phyloP scores from a whole-genome alignment of 805 yeast genomes.

The Hanseniaspora pseudoguilliermondii region DNA sequence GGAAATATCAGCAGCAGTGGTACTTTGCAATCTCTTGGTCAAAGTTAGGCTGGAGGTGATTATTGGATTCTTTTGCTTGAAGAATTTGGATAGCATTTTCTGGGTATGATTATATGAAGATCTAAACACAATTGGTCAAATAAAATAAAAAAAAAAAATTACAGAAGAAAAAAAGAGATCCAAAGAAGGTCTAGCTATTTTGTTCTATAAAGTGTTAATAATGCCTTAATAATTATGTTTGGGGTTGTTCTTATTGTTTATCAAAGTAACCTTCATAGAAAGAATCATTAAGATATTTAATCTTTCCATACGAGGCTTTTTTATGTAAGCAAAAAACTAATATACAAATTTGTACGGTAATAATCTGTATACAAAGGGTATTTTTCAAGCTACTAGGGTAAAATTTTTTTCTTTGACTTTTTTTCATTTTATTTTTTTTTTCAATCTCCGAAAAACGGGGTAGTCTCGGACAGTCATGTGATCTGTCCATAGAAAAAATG shows the following conservation, averaged over 20 bases:
- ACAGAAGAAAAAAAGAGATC: not conserved
- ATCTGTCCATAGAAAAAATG: not conserved
- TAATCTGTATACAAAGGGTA: no score
- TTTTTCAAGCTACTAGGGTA: not conserved
- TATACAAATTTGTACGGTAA: no score
- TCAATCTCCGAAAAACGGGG: slow-evolving; percentile 11
- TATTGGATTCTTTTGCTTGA: not conserved
- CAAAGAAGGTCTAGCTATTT: no score
- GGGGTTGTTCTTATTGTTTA: no score
- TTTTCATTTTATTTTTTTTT: not conserved
- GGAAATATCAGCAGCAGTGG: slow-evolving; percentile 5
- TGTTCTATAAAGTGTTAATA: no score
- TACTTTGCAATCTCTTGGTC: slow-evolving; percentile 5
- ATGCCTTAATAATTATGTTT: no score
- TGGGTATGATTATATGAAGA: not conserved
- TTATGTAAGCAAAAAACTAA: no score
- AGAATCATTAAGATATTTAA: no score
- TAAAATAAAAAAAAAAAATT: not conserved
- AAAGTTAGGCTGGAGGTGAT: not conserved
- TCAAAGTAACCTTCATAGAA: no score
- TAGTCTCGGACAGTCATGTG: not conserved
- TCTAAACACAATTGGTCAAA: not conserved
- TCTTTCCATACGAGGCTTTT: no score
- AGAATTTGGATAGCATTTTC: slow-evolving; percentile 4
- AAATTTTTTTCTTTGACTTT: not conserved